Conservation (phyloP, 129 eudicot genomes). For the Saposhnikovia divaricata region DNA sequence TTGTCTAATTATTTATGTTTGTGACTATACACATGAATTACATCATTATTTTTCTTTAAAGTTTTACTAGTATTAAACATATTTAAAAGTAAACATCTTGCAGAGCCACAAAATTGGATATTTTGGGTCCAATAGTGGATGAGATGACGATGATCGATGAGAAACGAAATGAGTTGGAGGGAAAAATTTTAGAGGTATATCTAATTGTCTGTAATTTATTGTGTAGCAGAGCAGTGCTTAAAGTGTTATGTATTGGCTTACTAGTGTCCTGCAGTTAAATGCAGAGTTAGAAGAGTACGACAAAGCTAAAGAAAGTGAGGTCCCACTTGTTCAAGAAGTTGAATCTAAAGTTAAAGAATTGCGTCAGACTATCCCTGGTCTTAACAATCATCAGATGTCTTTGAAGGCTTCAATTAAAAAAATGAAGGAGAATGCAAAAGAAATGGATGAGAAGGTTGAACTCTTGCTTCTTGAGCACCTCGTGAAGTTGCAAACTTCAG, state of each 20-base stretch:
- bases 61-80: neutral
- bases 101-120: constrained; percentile 47
- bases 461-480: constrained; percentile 1
- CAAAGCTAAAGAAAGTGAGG: constrained; percentile 62
- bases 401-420: constrained; percentile 43
- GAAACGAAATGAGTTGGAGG: constrained; percentile 37
- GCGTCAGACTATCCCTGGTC: constrained; percentile 45
- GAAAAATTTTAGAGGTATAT: constrained; percentile 47
- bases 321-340: constrained; percentile 63
- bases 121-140: constrained; percentile 37
- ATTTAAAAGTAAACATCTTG: neutral
- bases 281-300: constrained; percentile 52
- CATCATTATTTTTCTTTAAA: neutral
- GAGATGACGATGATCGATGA: constrained; percentile 44
- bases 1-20: neutral
- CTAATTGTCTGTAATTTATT: neutral
- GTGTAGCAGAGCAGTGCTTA: neutral
- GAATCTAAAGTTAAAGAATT: constrained; percentile 59
- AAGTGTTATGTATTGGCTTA: neutral
- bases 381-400: constrained; percentile 63
- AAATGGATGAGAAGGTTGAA: constrained; percentile 68
- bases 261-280: constrained; percentile 37
- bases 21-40: neutral
- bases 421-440: constrained; percentile 60
- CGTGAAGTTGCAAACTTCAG: neutral